phyloP scores from a whole-genome alignment of 2,329 filamentous ascomycete species.

The Gremmenia infestans region DNA sequence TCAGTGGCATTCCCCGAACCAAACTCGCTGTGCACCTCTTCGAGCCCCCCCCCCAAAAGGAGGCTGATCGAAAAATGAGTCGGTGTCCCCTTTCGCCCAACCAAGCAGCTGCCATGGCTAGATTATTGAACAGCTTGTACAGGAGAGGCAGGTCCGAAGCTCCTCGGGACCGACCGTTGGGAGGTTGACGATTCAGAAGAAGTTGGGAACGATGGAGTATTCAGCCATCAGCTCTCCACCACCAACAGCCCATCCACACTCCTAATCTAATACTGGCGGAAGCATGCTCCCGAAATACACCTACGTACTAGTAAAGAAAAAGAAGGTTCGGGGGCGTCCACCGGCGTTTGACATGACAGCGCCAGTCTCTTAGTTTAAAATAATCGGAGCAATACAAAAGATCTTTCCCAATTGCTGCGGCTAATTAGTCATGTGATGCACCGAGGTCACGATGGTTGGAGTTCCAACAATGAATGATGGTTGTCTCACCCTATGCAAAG shows the following conservation, averaged over 20 bases:
- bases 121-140: not conserved
- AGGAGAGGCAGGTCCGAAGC: not conserved
- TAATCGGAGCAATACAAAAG: not conserved
- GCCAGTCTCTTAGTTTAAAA: too few relatives aligned
- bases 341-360: not conserved
- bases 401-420: not conserved
- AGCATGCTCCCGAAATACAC: not conserved
- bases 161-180: not conserved
- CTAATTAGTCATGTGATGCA: not conserved
- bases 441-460: not conserved
- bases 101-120: not conserved
- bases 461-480: not conserved
- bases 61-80: conserved; percentile 15
- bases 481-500: not conserved
- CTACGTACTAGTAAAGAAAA: not conserved
- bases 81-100: not conserved
- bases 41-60: not conserved
- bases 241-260: not conserved
- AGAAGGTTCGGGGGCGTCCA: not conserved
- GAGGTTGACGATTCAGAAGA: not conserved
- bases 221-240: not conserved
- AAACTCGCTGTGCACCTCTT: not conserved
- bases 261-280: not conserved
- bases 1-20: not conserved
- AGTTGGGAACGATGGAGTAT: not conserved